Conservation (phyloP, 805 yeast species). For the Kodamaea kakaduensis region DNA sequence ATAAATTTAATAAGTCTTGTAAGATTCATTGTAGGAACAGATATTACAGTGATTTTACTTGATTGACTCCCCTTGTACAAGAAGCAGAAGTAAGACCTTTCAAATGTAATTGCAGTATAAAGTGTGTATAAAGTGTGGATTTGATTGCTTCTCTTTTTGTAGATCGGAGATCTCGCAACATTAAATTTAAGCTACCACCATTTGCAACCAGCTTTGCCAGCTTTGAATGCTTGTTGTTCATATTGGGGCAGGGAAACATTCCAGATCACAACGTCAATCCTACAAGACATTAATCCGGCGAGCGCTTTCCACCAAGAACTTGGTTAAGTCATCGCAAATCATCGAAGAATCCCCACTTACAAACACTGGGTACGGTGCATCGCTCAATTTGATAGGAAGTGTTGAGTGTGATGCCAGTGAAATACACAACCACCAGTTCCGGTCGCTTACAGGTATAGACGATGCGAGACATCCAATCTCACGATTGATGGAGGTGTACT, state of each 20-base stretch:
- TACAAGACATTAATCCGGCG: conserved; percentile 26
- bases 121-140: too few species aligned
- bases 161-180: too few species aligned
- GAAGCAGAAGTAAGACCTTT: too few species aligned
- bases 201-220: too few species aligned
- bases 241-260: conserved; percentile 51
- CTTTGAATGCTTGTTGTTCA: conserved; percentile 30
- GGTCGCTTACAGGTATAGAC: conserved; percentile 10
- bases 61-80: too few species aligned
- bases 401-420: conserved; percentile 46
- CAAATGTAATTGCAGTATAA: too few species aligned
- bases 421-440: conserved; percentile 11
- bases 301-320: conserved; percentile 18
- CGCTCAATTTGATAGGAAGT: conserved; percentile 35
- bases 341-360: conserved; percentile 41
- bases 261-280: conserved; percentile 12
- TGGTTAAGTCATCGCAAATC: conserved; percentile 16
- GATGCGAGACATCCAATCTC: conserved; percentile 25
- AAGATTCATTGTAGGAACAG: too few species aligned
- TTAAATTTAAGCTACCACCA: too few species aligned
- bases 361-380: conserved; percentile 49
- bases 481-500: conserved; percentile 22
- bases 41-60: too few species aligned
- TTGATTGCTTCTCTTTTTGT: too few species aligned
- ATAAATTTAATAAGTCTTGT: too few species aligned